Evolutionary conservation across 2,329 filamentous ascomycete genomes (phyloP).

Genomic region (Aspergillus sp.): DNA sequence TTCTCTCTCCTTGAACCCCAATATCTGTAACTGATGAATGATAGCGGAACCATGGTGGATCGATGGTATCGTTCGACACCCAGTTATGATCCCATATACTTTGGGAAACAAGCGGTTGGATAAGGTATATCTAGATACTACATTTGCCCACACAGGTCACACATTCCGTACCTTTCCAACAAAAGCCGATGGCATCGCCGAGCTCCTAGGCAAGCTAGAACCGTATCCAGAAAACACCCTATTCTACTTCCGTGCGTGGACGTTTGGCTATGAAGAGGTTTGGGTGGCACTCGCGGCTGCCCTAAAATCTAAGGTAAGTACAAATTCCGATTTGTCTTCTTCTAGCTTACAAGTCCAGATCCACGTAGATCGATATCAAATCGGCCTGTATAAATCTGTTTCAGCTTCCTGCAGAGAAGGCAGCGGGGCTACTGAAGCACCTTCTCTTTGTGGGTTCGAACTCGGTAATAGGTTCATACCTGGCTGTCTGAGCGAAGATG

Average conservation of each 20-base stretch:
- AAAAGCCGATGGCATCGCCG: constrained; percentile 72
- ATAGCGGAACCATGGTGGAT: constrained; percentile 80
- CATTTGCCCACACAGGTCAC: constrained; percentile 60
- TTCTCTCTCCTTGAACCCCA: background rate
- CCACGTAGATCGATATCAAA: constrained; percentile 81
- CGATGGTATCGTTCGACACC: constrained; percentile 68
- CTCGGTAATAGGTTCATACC: constrained; percentile 69
- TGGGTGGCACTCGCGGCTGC: constrained; percentile 78
- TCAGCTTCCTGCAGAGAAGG: constrained; percentile 37
- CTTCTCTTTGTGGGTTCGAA: constrained; percentile 69
- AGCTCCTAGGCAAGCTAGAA: constrained; percentile 68
- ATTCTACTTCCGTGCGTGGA: constrained; percentile 88
- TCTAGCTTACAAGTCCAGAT: constrained; percentile 49
- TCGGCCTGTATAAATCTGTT: constrained; percentile 68
- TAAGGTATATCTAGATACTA: constrained; percentile 87
- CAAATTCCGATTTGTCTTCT: background rate
- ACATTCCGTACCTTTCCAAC: constrained; percentile 55
- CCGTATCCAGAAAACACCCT: constrained; percentile 70
- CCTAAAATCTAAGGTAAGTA: constrained; percentile 60
- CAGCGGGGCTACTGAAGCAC: constrained; percentile 56
- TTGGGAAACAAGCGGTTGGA: constrained; percentile 67
- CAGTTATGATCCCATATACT: constrained; percentile 72
- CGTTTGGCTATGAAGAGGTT: constrained; percentile 89
- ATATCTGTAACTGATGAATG: constrained; percentile 8
- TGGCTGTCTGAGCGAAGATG: constrained; percentile 70